Evolutionary conservation across 2,329 filamentous ascomycete genomes (phyloP), one percentile per base, ranked within the genome.

Genomic region (Rhytidhysteron rufulum): DNA sequence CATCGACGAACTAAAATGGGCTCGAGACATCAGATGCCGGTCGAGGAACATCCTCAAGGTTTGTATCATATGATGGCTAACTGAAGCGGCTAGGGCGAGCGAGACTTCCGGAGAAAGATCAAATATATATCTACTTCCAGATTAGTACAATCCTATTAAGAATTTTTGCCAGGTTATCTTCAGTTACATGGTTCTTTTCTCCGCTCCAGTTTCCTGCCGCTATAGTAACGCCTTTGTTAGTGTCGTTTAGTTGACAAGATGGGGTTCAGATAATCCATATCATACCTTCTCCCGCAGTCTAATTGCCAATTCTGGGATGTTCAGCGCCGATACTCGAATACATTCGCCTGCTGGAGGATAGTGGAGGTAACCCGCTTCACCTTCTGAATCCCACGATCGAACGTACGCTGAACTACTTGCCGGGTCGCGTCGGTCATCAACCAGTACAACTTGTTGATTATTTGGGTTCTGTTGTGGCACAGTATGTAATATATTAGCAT

Each of bases 111-210:
- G 34, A 11, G 34, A 27, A 7, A 37, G 7, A 27, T 37, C 29
- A 4, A 22, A 11, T 10, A 30, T 37, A 16, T 29, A 37, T 27
- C 34, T 37, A 15, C 10, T 9, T 27, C 7, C 18, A 9, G 13
- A 13, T 27, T 5, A 27, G 25, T 16, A 13, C 18, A 21, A 35
- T 13, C 18, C 10, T 9, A 21, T 7, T 27, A 16, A 5, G 31
- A 19, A 8, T 15, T 15, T 8, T 7, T 15, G n/a, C 31, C 16
- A 27, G 11, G 13, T 13, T 9, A 9, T 9, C 8, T 9, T 37
- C 8, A 10, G 10, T n/a, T 30, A 37, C 34, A 37, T 37, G 5
- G 21, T 37, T 16, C 34, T 37, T 21, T 37, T 37, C 16, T 37
- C 34, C 15, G 34, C 34, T 11, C 34, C 34, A 19, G 25, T 37